Percentiles rank a stretch among this genome's conserved stretches.
Evolutionary conservation across 2,329 filamentous ascomycete species (phyloP).

Genomic region (Pseudogymnoascus pannorum): DNA sequence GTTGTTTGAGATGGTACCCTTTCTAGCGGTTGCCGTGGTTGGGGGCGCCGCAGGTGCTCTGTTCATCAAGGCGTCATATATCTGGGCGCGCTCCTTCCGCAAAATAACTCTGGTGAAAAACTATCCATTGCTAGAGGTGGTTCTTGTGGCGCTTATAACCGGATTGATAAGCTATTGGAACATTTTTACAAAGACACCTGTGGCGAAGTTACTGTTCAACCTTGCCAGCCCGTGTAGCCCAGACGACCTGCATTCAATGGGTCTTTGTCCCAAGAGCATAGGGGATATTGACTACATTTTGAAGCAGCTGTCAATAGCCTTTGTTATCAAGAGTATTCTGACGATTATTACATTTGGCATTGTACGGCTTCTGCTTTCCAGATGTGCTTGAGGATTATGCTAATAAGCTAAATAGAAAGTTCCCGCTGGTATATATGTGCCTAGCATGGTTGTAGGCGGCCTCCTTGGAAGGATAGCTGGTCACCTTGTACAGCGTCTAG

Average conservation of each 20-base stretch:
- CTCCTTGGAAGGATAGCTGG: constrained; percentile 83
- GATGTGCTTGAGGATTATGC: not conserved
- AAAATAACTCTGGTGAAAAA: constrained; percentile 72
- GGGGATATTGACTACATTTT: constrained; percentile 77
- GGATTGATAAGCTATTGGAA: constrained; percentile 92
- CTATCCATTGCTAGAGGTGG: constrained; percentile 78
- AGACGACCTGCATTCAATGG: constrained; percentile 55
- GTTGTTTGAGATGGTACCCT: constrained; percentile 80
- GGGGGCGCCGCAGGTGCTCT: constrained; percentile 80
- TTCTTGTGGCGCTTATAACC: constrained; percentile 78
- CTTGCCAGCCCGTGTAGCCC: constrained; percentile 80
- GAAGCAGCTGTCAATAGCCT: constrained; percentile 63
- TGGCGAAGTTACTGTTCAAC: constrained; percentile 85
- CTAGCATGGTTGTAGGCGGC: constrained; percentile 96
- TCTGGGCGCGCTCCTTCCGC: constrained; percentile 86
- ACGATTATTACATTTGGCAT: constrained; percentile 92
- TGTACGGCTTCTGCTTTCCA: constrained; percentile 35
- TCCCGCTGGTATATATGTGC: constrained; percentile 93
- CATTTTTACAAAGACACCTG: constrained; percentile 76
- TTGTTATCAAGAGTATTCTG: constrained; percentile 81
- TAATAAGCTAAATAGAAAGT: constrained; percentile 54
- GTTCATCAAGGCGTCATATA: constrained; percentile 90
- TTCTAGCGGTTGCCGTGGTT: constrained; percentile 77
- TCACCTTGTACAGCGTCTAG: constrained; percentile 75
- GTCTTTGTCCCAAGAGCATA: constrained; percentile 65